Conservation (phyloP, 768 basidiomycete species). For the Leccinum imitatum region DNA sequence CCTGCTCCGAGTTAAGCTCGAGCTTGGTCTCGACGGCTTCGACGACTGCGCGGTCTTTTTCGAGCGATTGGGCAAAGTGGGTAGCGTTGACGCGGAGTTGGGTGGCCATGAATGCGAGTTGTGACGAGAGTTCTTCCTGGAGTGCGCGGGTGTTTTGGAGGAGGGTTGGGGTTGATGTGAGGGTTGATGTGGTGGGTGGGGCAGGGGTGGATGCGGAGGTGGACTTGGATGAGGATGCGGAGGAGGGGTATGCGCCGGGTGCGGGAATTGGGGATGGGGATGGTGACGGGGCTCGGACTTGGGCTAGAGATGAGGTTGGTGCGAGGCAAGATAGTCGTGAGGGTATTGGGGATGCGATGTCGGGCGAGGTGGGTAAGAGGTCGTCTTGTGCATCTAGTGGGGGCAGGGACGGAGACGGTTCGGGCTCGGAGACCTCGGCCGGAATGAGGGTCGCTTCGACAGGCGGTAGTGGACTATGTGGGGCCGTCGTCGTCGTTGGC, state of each 20-base stretch:
- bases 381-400: constrained; percentile 16
- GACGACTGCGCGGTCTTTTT: constrained; percentile 71
- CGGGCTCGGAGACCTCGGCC: constrained; percentile 18
- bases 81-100: constrained; percentile 83
- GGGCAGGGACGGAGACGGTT: constrained; percentile 7
- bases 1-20: constrained; percentile 66
- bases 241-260: constrained; percentile 4
- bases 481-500: constrained; percentile 5
- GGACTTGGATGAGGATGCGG: not conserved
- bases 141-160: constrained; percentile 58
- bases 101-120: constrained; percentile 82
- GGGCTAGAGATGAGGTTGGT: not conserved
- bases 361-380: constrained; percentile 40
- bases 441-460: constrained; percentile 26
- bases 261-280: constrained; percentile 4
- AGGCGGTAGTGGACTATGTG: constrained; percentile 7
- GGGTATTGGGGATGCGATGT: constrained; percentile 8
- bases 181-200: constrained; percentile 34
- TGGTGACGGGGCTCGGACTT: constrained; percentile 19
- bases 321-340: not conserved
- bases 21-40: constrained; percentile 68
- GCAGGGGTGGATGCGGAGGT: constrained; percentile 24
- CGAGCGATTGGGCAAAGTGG: constrained; percentile 72
- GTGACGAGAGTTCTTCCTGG: constrained; percentile 72
- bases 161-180: constrained; percentile 39